A percentile compares a stretch with the other conserved stretches of the same genome.
Conservation (phyloP, 305 asterid species). For the Fraxinus sp. region DNA sequence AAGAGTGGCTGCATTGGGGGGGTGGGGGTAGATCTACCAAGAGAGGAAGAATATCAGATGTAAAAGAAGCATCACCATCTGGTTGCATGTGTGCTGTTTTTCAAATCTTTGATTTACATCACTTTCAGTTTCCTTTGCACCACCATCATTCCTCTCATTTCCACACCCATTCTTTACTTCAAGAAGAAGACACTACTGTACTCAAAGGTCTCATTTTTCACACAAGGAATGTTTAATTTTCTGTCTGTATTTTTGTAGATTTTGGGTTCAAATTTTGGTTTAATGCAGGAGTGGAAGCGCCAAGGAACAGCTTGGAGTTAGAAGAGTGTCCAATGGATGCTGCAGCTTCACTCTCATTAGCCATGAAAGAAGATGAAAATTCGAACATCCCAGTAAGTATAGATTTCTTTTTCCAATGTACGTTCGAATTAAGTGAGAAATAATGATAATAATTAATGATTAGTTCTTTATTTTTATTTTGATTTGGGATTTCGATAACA, state of each 20-base stretch:
- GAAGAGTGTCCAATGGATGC: constrained; percentile 35
- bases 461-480: neutral
- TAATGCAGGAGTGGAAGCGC: constrained; percentile 71
- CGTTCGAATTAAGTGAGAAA: neutral
- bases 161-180: constrained; percentile 34
- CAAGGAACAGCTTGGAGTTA: constrained; percentile 81
- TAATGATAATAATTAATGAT: neutral
- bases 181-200: constrained; percentile 19
- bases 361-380: constrained; percentile 25
- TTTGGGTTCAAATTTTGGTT: neutral
- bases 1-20: constrained; percentile 59
- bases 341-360: constrained; percentile 15
- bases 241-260: neutral
- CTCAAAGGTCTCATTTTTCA: constrained; percentile 29
- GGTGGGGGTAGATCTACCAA: constrained; percentile 9
- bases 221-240: neutral
- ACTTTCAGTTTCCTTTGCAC: constrained; percentile 45
- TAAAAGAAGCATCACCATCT: constrained; percentile 25
- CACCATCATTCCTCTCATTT: constrained; percentile 20
- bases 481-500: constrained; percentile 14
- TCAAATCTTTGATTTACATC: constrained; percentile 68
- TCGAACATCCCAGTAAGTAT: constrained; percentile 57
- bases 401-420: constrained; percentile 6
- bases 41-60: constrained; percentile 26
- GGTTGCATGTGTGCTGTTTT: constrained; percentile 88